Base-by-base conservation (phyloP, 495 filamentous ascomycete genomes). In the Talaromyces trachyspermus region DNA sequence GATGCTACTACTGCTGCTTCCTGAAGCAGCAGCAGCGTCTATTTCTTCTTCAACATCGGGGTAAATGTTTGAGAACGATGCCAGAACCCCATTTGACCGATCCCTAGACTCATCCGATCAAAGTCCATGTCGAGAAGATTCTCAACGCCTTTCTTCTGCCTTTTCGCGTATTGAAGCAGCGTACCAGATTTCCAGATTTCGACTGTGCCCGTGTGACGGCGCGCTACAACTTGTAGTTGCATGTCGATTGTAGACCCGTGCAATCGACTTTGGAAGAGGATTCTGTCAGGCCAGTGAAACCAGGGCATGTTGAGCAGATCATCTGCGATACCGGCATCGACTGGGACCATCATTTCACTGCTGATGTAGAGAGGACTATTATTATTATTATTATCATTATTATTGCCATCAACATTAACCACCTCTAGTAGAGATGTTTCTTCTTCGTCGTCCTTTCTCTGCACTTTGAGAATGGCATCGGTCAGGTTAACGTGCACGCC, bases 131-230 rank as follows among this genome's bases (percentile, higher is more conserved):
- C n/a, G n/a, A n/a, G n/a, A n/a, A n/a, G n/a, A n/a, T n/a, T n/a
- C n/a, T n/a, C n/a, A n/a, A n/a, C n/a, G n/a, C n/a, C n/a, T n/a
- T n/a, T n/a, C n/a, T n/a, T n/a, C n/a, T n/a, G n/a, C n/a, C n/a
- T n/a, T n/a, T n/a, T n/a, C n/a, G n/a, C n/a, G n/a, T n/a, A n/a
- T n/a, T n/a, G n/a, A n/a, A n/a, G n/a, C n/a, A n/a, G n/a, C n/a
- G n/a, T n/a, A n/a, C n/a, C 22, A 11, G 39, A 42, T 37, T 46
- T 46, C 44, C 44, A 46, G 9, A 46, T 24, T 19, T 46, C 44
- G 19, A 46, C 32, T 15, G 15, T 18, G 1, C 15, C 11, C 39
- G 39, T 24, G 4, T 42, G 7, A 4, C n/a, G 3, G 9, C 22
- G 12, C 0, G 42, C 9, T 7, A 46, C 32, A 6, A 46, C 7